phyloP scores from a whole-genome alignment of 2,329 filamentous ascomycete genomes.

The Xylariaceae sp. region DNA sequence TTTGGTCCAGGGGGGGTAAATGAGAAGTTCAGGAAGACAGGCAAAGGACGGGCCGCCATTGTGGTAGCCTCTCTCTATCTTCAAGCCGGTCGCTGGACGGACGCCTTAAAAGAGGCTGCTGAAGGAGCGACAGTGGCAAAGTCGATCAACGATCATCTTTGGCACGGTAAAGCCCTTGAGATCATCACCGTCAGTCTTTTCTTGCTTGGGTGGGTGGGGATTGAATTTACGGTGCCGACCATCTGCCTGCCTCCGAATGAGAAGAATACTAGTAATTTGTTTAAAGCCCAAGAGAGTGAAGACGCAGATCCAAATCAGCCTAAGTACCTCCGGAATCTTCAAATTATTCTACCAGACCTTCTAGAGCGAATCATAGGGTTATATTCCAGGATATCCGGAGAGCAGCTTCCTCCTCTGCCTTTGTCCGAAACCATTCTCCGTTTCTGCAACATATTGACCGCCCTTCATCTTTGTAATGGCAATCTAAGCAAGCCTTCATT shows the following conservation, averaged over 20 bases:
- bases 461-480: conserved; percentile 64
- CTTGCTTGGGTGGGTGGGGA: conserved; percentile 77
- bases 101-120: conserved; percentile 78
- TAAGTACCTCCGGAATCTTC: conserved; percentile 53
- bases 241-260: conserved; percentile 54
- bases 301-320: conserved; percentile 48
- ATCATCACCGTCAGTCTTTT: conserved; percentile 79
- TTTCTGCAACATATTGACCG: conserved; percentile 67
- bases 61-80: conserved; percentile 84
- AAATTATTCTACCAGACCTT: conserved; percentile 66
- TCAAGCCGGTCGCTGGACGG: conserved; percentile 83
- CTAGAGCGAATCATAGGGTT: conserved; percentile 71
- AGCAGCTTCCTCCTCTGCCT: conserved; percentile 68
- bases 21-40: conserved; percentile 76
- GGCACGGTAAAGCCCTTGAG: conserved; percentile 94
- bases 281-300: conserved; percentile 34
- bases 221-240: conserved; percentile 75
- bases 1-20: conserved; percentile 70
- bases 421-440: conserved; percentile 72
- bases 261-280: conserved; percentile 37
- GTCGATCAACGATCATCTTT: conserved; percentile 85
- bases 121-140: conserved; percentile 78
- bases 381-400: conserved; percentile 68
- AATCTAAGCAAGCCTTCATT: conserved; percentile 59
- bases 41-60: conserved; percentile 74